phyloP scores from a whole-genome alignment of 768 basidiomycete genomes.

The Neoboletus brunneissimus region DNA sequence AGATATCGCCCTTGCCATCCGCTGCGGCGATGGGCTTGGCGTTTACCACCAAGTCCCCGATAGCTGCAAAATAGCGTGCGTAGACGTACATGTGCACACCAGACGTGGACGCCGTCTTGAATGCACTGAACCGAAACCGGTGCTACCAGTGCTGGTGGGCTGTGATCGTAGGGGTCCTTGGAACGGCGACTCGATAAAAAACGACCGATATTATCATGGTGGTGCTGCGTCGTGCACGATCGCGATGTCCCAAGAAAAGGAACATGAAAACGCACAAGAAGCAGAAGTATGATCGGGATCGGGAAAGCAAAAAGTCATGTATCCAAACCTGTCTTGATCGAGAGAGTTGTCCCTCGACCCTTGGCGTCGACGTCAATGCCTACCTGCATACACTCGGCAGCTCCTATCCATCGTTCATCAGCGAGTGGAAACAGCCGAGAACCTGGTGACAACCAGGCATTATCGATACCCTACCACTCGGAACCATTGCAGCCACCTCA shows the following conservation, averaged over 20 bases:
- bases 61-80: not conserved
- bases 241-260: not conserved
- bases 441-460: too few species aligned
- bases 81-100: not conserved
- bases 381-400: slow-evolving; percentile 1
- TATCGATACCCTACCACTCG: too few species aligned
- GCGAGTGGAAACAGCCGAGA: too few species aligned
- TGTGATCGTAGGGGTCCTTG: slow-evolving; percentile 1
- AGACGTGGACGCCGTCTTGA: not conserved
- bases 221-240: slow-evolving; percentile 4
- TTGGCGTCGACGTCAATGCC: slow-evolving; percentile 3
- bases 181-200: slow-evolving; percentile 8
- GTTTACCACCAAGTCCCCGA: not conserved
- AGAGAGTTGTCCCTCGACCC: slow-evolving; percentile 8
- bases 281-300: slow-evolving; percentile 1
- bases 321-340: slow-evolving; percentile 6
- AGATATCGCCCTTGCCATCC: not conserved
- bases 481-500: too few species aligned
- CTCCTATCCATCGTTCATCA: not conserved
- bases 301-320: not conserved
- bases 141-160: not conserved
- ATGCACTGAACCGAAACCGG: not conserved
- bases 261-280: not conserved
- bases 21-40: not conserved
- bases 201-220: not conserved